Conservation (phyloP, 2,329 filamentous ascomycete genomes). For the Alternaria consortialis region DNA sequence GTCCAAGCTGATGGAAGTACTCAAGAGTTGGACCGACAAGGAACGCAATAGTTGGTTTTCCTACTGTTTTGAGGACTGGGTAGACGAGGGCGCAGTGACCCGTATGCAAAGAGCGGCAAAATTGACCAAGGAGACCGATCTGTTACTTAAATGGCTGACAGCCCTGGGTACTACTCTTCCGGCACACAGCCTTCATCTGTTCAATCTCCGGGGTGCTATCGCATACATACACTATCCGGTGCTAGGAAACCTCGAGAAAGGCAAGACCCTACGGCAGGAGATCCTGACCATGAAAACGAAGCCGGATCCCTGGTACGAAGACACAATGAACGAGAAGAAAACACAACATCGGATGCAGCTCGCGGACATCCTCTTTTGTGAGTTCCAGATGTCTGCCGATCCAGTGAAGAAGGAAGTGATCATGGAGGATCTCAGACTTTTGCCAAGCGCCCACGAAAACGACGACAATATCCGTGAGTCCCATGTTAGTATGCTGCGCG, state of each 20-base stretch:
- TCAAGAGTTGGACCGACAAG: conserved; percentile 1
- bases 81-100: background rate
- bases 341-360: background rate
- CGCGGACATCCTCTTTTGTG: background rate
- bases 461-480: background rate
- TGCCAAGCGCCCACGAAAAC: background rate
- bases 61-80: background rate
- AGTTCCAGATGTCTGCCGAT: background rate
- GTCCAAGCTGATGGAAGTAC: background rate
- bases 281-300: background rate
- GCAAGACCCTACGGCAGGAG: background rate
- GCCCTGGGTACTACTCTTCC: background rate
- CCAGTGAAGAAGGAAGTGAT: background rate
- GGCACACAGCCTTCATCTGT: background rate
- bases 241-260: background rate
- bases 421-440: background rate
- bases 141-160: background rate
- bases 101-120: conserved; percentile 5
- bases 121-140: background rate
- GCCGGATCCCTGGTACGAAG: background rate
- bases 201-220: background rate
- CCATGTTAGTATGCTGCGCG: background rate
- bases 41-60: conserved; percentile 1
- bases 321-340: conserved; percentile 1
- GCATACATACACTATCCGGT: conserved; percentile 1